phyloP scores from a whole-genome alignment of 176 grass and related monocot species.

The Secale cereale region DNA sequence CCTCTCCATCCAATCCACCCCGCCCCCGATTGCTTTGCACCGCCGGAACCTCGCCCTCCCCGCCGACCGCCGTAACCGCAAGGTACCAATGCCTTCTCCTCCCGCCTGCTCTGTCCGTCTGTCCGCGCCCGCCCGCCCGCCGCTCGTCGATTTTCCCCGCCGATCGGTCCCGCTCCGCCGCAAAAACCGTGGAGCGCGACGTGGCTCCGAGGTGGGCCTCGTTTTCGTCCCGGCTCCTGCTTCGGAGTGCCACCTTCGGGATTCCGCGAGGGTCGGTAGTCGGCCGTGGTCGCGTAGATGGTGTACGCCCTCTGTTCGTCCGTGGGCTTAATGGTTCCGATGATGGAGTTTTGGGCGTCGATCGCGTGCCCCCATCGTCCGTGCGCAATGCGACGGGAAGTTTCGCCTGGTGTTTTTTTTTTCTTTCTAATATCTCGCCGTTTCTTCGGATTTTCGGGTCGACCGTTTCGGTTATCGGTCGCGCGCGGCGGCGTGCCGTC shows the following conservation, averaged over 20 bases:
- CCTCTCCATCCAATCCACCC: slow-evolving; percentile 24
- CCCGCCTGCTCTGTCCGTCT: not conserved
- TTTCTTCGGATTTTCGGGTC: not conserved
- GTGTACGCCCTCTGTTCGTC: not conserved
- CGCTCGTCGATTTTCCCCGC: not conserved
- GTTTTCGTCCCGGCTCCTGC: not conserved
- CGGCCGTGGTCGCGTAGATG: not conserved
- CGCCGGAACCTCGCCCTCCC: not conserved
- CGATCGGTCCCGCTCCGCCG: not conserved
- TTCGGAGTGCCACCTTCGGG: not conserved
- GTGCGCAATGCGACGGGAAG: slow-evolving; percentile 10
- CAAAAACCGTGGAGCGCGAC: not conserved
- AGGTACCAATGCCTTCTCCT: slow-evolving; percentile 33
- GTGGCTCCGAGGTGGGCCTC: not conserved
- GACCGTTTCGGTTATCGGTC: slow-evolving; percentile 10
- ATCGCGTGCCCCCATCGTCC: not conserved
- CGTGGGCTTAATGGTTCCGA: not conserved
- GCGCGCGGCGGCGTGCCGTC: not conserved
- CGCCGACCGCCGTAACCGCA: slow-evolving; percentile 3
- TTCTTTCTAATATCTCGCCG: not conserved
- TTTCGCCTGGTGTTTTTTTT: not conserved
- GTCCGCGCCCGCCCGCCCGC: not conserved
- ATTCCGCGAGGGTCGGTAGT: not conserved
- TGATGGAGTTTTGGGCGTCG: not conserved
- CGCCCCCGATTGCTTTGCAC: slow-evolving; percentile 10